Evolutionary conservation across 2,329 filamentous ascomycete species (phyloP).

Genomic region (Aspergillus intermedius): DNA sequence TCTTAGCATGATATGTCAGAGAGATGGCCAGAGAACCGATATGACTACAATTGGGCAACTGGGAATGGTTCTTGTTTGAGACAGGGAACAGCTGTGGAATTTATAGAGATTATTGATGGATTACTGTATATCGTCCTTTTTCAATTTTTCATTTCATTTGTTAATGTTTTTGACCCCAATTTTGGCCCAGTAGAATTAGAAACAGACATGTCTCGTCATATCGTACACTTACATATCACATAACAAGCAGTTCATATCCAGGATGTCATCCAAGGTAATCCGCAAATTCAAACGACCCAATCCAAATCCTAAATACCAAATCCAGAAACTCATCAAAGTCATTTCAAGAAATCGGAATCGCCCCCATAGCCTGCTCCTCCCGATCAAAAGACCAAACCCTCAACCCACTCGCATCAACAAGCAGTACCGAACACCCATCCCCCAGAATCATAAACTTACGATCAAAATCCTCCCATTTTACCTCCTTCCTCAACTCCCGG

Average conservation of each 20-base stretch:
- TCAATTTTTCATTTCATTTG: slow-evolving; percentile 7
- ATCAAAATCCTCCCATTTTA: slow-evolving; percentile 13
- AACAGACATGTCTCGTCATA: background rate
- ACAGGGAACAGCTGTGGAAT: slow-evolving; percentile 3
- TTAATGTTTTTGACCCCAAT: slow-evolving; percentile 4
- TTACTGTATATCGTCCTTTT: slow-evolving; percentile 18
- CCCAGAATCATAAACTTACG: slow-evolving; percentile 11
- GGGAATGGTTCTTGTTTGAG: background rate
- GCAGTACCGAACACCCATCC: slow-evolving; percentile 1
- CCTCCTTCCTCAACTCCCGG: background rate
- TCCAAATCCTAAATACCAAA: background rate
- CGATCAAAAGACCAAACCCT: slow-evolving; percentile 21
- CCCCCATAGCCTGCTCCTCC: background rate
- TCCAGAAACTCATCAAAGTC: background rate
- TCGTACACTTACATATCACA: background rate
- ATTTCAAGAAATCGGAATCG: background rate
- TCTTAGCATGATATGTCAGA: too few species aligned
- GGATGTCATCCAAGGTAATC: too few species aligned
- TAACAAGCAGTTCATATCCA: background rate
- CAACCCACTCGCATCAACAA: slow-evolving; percentile 3
- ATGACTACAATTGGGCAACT: too few species aligned
- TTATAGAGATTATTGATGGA: slow-evolving; percentile 13
- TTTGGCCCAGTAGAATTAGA: background rate
- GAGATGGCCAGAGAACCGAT: too few species aligned
- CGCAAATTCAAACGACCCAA: background rate